These are phyloP conservation scores for Boletus pseudo-olivaceus DNA, from an alignment of 768 basidiomycete genomes.

Conservation along the genomic window DNA sequence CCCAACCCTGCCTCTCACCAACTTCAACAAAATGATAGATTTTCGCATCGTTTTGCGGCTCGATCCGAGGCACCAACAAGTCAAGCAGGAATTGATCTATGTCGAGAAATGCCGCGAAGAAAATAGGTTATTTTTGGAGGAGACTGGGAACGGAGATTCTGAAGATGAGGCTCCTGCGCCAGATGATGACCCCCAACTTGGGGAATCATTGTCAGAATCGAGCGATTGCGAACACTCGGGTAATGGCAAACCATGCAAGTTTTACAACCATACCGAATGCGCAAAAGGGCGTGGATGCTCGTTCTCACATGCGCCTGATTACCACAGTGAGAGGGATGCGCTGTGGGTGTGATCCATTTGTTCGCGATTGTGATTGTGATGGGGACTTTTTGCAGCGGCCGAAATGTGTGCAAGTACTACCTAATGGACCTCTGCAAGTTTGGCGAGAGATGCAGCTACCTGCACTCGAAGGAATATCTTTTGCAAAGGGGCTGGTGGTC, in stretches of 20 bases:
- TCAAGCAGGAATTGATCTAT: no score
- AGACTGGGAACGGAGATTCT: no score
- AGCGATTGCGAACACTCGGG: conserved; percentile 52
- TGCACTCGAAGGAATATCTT: conserved; percentile 45
- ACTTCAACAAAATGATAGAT: conserved; percentile 23
- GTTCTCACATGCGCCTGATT: conserved; percentile 54
- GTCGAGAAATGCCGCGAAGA: no score
- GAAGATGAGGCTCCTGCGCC: conserved; percentile 17
- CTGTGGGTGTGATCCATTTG: conserved; percentile 37
- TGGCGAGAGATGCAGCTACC: conserved; percentile 42
- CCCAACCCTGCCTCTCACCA: neutral
- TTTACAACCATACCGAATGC: conserved; percentile 56
- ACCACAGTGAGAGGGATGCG: conserved; percentile 51
- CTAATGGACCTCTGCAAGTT: conserved; percentile 41
- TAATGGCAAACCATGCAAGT: conserved; percentile 50
- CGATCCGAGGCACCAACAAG: no score
- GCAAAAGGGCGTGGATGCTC: conserved; percentile 38
- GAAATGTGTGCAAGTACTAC: conserved; percentile 47
- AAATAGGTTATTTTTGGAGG: no score
- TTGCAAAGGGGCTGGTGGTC: conserved; percentile 48
- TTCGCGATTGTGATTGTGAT: neutral
- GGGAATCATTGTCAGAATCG: conserved; percentile 47
- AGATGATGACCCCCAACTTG: conserved; percentile 30
- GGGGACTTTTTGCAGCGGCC: conserved; percentile 39
- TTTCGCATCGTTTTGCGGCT: no score